Evolutionary conservation across 108 stramenopile species (phyloP), one percentile per base, ranked within the genome.

Genomic region (Pseudonitzschia delicatissima): DNA sequence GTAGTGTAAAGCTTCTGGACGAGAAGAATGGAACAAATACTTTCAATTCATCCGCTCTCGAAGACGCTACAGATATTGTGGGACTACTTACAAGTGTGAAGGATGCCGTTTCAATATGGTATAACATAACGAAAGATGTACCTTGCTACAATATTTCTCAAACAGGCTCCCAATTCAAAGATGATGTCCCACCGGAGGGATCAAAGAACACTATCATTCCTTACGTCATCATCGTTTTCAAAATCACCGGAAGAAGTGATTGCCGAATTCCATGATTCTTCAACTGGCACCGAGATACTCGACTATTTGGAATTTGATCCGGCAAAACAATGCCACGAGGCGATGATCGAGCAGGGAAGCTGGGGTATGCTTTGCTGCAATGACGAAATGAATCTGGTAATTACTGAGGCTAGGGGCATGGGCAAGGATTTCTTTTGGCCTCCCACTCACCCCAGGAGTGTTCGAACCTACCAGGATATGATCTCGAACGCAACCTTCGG

Each of bases 351-450:
- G 17, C 64, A 76, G 8, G 76, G 75, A 3, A 83, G 81, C 45
- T 84, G 82, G 82, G 49, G 42, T 25, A 58, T 82, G 11, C 57
- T 86, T 9, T 76, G 80, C 26, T 86, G 85, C 71, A 90, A 86
- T 52, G 85, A 90, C 64, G 79, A 85, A 57, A 76, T 90, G 64
- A 84, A 85, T 63, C 47, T 85, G 36, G 49, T 77, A 40, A 84
- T 82, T n/a, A 77, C 73, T 17, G 60, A 71, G 3, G 76, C 80
- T 12, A 66, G 53, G 20, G 90, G 90, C 17, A 17, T 86, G 13
- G 86, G 86, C 34, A 47, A 60, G 23, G 90, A 87, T 62, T 59
- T 86, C n/a, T 87, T 82, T 57, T 91, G 90, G 90, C 90, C 90
- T 11, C 90, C 90, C 18, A 67, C 68, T 4, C 61, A 75, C 29